Percentiles rank a stretch among this genome's conserved stretches.
These are phyloP conservation scores for Fraxinus floribunda DNA, from an alignment of 305 asterid species.

Conservation along the genomic window DNA sequence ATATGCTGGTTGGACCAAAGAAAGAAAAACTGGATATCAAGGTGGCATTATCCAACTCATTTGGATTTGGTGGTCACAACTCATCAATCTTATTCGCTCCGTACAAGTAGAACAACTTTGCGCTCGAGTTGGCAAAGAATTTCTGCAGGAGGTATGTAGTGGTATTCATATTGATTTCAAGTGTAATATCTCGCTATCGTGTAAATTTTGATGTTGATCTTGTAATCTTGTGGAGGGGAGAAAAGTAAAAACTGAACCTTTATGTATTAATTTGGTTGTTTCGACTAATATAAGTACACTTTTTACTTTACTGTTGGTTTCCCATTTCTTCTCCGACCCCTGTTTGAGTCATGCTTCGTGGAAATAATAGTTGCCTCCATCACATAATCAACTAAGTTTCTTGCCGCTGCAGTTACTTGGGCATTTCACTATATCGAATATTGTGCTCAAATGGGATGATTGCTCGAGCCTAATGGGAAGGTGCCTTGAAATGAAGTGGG, in stretches of 20 bases:
- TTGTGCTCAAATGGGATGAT: neutral
- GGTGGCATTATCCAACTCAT: conserved; percentile 54
- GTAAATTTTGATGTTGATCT: neutral
- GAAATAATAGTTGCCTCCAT: neutral
- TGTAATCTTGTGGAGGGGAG: neutral
- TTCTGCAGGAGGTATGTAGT: neutral
- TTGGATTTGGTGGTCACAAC: conserved; percentile 64
- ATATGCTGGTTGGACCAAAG: conserved; percentile 41
- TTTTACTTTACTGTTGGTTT: neutral
- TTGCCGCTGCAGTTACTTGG: neutral
- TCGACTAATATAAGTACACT: neutral
- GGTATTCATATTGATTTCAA: neutral
- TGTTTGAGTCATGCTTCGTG: neutral
- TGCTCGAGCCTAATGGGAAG: neutral
- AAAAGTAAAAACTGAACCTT: neutral
- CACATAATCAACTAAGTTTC: neutral
- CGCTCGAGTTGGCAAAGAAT: neutral
- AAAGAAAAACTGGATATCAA: conserved; percentile 48
- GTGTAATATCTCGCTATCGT: neutral
- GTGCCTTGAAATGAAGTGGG: neutral
- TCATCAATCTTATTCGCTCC: conserved; percentile 56
- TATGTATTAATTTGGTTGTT: neutral
- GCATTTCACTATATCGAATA: neutral
- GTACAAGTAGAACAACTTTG: conserved; percentile 30
- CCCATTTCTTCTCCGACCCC: neutral